Base-by-base conservation (phyloP, 306 rosid genomes). In the Rosa rugosa region DNA sequence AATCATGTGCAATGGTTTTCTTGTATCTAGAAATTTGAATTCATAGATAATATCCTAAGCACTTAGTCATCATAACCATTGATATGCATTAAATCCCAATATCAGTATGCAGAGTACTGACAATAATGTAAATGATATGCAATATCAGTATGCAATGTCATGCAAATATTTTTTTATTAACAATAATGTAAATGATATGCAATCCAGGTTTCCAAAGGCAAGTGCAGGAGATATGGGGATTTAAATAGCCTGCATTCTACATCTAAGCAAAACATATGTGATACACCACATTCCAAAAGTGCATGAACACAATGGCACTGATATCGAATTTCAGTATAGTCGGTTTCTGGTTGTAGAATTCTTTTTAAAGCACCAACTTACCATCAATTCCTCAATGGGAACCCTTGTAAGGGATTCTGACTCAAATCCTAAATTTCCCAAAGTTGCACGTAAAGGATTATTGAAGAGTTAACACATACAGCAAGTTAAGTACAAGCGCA, bases 211-310 rank as follows among this genome's bases (percentile, higher is more conserved):
- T 73, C 41, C 73, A 73, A 67, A 66, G 53, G 53, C 47, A 60
- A 56, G 76, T 77, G 64, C 76, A 62, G n/a, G 53, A 22, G 54
- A 80, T 81, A 77, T 66, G 82, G 74, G 34, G 20, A 42, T 45
- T 5, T 45, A 20, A 16, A 10, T 72, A 2, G 65, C 18, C 13
- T 53, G 7, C 20, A 18, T 40, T 73, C 67, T 8, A 71, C 49
- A 65, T 17, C 75, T 63, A 53, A 75, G 77, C 45, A 25, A 62
- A 73, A 63, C 77, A 20, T 46, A 14, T 34, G 14, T 71, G 75
- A 27, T 82, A 79, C 59, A 84, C 76, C 72, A 40, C n/a, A 45
- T 20, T 57, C 47, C 49, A 14, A 76, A 63, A 73, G 54, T 80
- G 83, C 83, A 75, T 56, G 25, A 65, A 13, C 66, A 54, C 46